Conservation (phyloP, 345 rosid species). For the Gossypium raimondii region DNA sequence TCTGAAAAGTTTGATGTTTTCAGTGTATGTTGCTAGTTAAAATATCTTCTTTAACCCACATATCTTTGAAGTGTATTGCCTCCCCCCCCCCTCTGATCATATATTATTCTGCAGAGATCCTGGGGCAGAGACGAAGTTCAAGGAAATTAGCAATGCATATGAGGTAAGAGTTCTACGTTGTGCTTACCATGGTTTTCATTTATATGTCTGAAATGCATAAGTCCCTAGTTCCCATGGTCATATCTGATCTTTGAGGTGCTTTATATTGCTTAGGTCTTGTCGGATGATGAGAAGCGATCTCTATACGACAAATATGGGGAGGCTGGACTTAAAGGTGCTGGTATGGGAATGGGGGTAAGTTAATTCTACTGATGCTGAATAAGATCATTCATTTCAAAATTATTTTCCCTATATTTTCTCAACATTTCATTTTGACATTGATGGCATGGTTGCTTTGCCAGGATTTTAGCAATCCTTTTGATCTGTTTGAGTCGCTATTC, state of each 20-base stretch:
- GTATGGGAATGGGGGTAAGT: slow-evolving; percentile 98
- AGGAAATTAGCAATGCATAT: slow-evolving; percentile 97
- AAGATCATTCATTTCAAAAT: background rate
- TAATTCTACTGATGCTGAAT: background rate
- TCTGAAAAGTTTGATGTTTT: background rate
- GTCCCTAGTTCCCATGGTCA: background rate
- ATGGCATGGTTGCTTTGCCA: slow-evolving; percentile 26
- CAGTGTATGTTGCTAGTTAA: slow-evolving; percentile 8
- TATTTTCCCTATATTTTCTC: background rate
- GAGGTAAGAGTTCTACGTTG: slow-evolving; percentile 54
- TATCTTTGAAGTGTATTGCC: background rate
- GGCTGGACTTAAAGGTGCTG: slow-evolving; percentile 95
- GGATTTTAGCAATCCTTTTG: slow-evolving; percentile 98
- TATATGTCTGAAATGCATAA: background rate
- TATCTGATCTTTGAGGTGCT: slow-evolving; percentile 15
- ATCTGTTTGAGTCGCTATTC: slow-evolving; percentile 82
- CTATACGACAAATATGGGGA: slow-evolving; percentile 94
- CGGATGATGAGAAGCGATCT: slow-evolving; percentile 93
- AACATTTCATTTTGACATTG: background rate
- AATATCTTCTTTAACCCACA: background rate
- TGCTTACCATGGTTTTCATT: slow-evolving; percentile 11
- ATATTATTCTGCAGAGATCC: slow-evolving; percentile 60
- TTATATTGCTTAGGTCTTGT: slow-evolving; percentile 59
- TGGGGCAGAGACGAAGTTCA: slow-evolving; percentile 87
- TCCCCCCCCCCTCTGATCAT: background rate